Conservation (phyloP, 2,329 filamentous ascomycete genomes). For the Claviceps pazoutovae region DNA sequence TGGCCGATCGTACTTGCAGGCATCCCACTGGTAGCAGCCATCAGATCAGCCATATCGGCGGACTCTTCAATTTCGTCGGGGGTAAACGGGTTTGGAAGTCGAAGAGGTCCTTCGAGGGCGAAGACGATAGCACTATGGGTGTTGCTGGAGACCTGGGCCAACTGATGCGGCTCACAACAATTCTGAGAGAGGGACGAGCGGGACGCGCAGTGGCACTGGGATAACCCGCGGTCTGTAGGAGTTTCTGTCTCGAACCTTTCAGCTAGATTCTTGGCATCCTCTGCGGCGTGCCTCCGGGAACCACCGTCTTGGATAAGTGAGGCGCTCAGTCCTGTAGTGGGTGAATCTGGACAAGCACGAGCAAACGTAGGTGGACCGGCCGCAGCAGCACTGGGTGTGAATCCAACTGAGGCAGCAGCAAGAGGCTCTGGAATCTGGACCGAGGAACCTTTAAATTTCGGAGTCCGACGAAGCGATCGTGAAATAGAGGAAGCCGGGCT, state of each 20-base stretch:
- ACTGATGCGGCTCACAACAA: slow-evolving; percentile 29
- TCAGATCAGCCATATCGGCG: slow-evolving; percentile 80
- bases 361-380: slow-evolving; percentile 7
- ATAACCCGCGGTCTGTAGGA: slow-evolving; percentile 15
- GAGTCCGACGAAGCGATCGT: slow-evolving; percentile 36
- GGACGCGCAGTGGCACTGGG: slow-evolving; percentile 12
- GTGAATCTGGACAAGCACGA: slow-evolving; percentile 8
- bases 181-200: slow-evolving; percentile 19
- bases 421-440: slow-evolving; percentile 31
- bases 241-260: slow-evolving; percentile 30
- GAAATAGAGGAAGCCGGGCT: slow-evolving; percentile 31
- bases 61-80: slow-evolving; percentile 75
- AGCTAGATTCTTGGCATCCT: slow-evolving; percentile 35
- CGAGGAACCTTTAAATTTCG: slow-evolving; percentile 32
- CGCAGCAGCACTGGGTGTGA: slow-evolving; percentile 24
- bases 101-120: slow-evolving; percentile 79
- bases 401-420: slow-evolving; percentile 33
- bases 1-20: slow-evolving; percentile 41
- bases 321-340: slow-evolving; percentile 27
- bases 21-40: slow-evolving; percentile 42
- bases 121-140: slow-evolving; percentile 86
- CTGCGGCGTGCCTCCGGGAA: slow-evolving; percentile 14
- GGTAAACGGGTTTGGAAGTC: slow-evolving; percentile 70
- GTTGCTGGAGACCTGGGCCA: slow-evolving; percentile 59
- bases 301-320: slow-evolving; percentile 16